phyloP scores from a whole-genome alignment of 495 filamentous ascomycete species.

The Pseudotulostoma volvatum region DNA sequence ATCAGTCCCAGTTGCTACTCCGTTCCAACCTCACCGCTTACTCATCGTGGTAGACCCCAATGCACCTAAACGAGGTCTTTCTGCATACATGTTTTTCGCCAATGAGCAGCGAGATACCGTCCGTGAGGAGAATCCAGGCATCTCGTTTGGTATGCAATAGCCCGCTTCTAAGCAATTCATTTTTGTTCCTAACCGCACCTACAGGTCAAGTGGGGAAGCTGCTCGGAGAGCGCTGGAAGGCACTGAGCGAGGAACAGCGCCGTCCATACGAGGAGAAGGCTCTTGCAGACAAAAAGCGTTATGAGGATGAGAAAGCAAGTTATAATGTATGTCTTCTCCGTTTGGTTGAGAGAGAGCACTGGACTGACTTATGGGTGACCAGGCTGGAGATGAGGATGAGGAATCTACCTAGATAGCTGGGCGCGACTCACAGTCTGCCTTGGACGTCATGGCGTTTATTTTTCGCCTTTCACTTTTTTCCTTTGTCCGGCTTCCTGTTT shows the following conservation, averaged over 20 bases:
- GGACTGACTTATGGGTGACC: background rate
- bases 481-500: slow-evolving; percentile 10
- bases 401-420: background rate
- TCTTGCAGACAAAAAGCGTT: slow-evolving; percentile 91
- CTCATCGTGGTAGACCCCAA: slow-evolving; percentile 59
- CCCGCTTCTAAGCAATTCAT: background rate
- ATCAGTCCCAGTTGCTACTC: slow-evolving; percentile 7
- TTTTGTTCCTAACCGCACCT: slow-evolving; percentile 8
- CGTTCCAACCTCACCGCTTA: background rate
- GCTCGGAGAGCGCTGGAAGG: slow-evolving; percentile 97
- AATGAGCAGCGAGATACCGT: slow-evolving; percentile 98
- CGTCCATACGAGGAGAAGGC: slow-evolving; percentile 92
- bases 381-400: background rate
- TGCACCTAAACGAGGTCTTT: slow-evolving; percentile 96
- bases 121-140: slow-evolving; percentile 93
- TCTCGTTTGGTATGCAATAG: slow-evolving; percentile 66
- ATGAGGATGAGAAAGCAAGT: slow-evolving; percentile 88
- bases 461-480: slow-evolving; percentile 19
- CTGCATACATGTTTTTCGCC: slow-evolving; percentile 99
- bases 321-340: slow-evolving; percentile 26
- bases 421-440: background rate
- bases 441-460: slow-evolving; percentile 6
- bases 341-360: background rate
- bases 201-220: slow-evolving; percentile 91
- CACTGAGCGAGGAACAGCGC: slow-evolving; percentile 71